These are phyloP conservation scores for Mallotus japonicus DNA, from an alignment of 441 rosid genomes.

Conservation along the genomic window DNA sequence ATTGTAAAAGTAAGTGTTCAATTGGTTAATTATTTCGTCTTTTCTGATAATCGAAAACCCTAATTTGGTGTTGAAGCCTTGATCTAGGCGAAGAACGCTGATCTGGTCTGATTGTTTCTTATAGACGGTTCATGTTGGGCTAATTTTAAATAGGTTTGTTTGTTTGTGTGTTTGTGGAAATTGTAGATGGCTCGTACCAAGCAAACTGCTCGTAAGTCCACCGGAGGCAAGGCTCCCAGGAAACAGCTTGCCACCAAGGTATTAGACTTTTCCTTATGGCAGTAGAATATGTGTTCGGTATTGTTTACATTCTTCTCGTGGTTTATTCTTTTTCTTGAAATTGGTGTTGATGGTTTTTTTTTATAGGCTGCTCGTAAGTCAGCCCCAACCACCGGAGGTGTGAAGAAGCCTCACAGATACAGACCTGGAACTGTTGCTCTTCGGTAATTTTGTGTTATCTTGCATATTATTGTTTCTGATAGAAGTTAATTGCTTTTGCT, in stretches of 20 bases:
- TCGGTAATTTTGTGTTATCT: conserved; percentile 26
- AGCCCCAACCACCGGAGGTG: conserved; percentile 73
- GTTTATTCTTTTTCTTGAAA: not conserved
- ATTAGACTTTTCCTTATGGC: not conserved
- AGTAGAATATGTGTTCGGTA: too few species aligned
- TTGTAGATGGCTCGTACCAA: conserved; percentile 62
- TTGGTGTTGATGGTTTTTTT: not conserved
- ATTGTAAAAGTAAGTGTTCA: not conserved
- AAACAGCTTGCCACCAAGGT: conserved; percentile 73
- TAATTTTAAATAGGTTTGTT: too few species aligned
- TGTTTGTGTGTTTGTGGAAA: not conserved
- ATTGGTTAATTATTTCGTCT: not conserved
- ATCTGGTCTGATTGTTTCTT: not conserved
- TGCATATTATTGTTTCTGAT: not conserved
- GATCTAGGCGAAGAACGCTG: not conserved
- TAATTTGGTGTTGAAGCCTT: not conserved
- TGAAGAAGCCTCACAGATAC: conserved; percentile 71
- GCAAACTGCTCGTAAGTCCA: conserved; percentile 67
- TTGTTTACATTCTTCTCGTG: not conserved
- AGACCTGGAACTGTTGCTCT: conserved; percentile 70
- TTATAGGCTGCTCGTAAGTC: conserved; percentile 56
- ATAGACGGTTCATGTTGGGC: too few species aligned
- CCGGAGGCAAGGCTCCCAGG: conserved; percentile 64
- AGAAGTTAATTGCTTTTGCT: too few species aligned
- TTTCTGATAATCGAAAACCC: not conserved